These are phyloP conservation scores for Sclerospora graminicola DNA, from an alignment of 352 stramenopile genomes.

Conservation along the genomic window DNA sequence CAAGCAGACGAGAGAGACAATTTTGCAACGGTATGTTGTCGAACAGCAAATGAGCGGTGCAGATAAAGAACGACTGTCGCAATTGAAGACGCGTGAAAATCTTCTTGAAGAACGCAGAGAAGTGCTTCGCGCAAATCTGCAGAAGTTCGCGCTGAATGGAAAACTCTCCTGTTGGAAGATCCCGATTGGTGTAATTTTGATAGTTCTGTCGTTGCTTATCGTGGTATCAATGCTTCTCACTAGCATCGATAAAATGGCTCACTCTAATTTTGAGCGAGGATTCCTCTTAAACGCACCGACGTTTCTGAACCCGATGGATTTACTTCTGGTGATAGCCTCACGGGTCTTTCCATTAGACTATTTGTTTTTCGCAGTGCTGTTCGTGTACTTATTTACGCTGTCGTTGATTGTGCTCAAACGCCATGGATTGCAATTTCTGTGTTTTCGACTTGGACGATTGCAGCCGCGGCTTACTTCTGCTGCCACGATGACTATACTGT, in stretches of 20 bases:
- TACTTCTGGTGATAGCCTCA: slow-evolving; percentile 61
- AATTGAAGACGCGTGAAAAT: slow-evolving; percentile 60
- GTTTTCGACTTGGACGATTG: slow-evolving; percentile 61
- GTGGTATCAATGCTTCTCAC: slow-evolving; percentile 69
- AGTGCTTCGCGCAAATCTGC: slow-evolving; percentile 57
- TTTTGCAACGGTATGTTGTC: slow-evolving; percentile 52
- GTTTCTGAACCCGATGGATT: slow-evolving; percentile 71
- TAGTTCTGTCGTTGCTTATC: slow-evolving; percentile 58
- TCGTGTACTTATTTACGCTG: slow-evolving; percentile 70
- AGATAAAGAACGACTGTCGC: slow-evolving; percentile 60
- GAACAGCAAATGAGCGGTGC: slow-evolving; percentile 55
- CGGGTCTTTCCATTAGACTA: slow-evolving; percentile 77
- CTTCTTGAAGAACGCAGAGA: slow-evolving; percentile 53
- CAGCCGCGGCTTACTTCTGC: slow-evolving; percentile 61
- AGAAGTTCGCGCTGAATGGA: slow-evolving; percentile 33
- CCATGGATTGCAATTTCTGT: slow-evolving; percentile 70
- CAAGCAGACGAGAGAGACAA: slow-evolving; percentile 56
- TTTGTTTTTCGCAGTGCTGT: slow-evolving; percentile 65
- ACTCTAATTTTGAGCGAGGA: slow-evolving; percentile 57
- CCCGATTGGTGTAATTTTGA: slow-evolving; percentile 45
- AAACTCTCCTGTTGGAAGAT: slow-evolving; percentile 56
- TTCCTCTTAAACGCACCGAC: slow-evolving; percentile 55
- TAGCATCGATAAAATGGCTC: slow-evolving; percentile 65
- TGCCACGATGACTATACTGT: slow-evolving; percentile 68
- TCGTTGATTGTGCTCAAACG: slow-evolving; percentile 66